A percentile compares a stretch with the other conserved stretches of the same genome.
These are phyloP conservation scores for Paramecium bursaria DNA, from an alignment of 73 alveolate species.

Conservation along the genomic window DNA sequence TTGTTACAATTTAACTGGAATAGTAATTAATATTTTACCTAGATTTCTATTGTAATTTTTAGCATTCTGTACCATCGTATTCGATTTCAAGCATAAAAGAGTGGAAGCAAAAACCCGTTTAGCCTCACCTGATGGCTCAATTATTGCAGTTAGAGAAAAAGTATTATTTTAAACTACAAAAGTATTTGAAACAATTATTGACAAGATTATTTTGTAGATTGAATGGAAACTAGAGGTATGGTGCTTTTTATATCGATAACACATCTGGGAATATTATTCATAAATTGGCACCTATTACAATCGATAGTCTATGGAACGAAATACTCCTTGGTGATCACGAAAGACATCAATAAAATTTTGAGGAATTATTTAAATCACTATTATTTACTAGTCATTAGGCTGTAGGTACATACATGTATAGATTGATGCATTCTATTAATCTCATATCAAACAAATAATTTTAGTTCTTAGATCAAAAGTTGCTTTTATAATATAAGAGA, in stretches of 20 bases:
- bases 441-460: neutral
- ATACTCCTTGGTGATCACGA: too few species aligned
- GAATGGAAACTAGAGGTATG: neutral
- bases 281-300: neutral
- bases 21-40: neutral
- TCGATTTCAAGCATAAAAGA: neutral
- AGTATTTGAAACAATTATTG: slow-evolving; percentile 2
- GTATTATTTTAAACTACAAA: neutral
- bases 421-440: slow-evolving; percentile 34
- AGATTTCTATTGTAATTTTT: slow-evolving; percentile 26
- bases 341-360: neutral
- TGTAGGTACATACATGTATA: slow-evolving; percentile 10
- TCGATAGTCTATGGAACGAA: too few species aligned
- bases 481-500: neutral
- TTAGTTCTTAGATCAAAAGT: slow-evolving; percentile 15
- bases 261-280: neutral
- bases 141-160: slow-evolving; percentile 36
- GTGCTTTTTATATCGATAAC: slow-evolving; percentile 26
- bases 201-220: slow-evolving; percentile 5
- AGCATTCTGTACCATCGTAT: slow-evolving; percentile 18
- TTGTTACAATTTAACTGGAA: neutral
- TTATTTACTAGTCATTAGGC: slow-evolving; percentile 9
- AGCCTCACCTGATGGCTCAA: slow-evolving; percentile 18
- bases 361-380: neutral
- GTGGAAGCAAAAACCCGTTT: neutral